phyloP scores from a whole-genome alignment of 2,329 filamentous ascomycete genomes.

The Cordyceps javanica region DNA sequence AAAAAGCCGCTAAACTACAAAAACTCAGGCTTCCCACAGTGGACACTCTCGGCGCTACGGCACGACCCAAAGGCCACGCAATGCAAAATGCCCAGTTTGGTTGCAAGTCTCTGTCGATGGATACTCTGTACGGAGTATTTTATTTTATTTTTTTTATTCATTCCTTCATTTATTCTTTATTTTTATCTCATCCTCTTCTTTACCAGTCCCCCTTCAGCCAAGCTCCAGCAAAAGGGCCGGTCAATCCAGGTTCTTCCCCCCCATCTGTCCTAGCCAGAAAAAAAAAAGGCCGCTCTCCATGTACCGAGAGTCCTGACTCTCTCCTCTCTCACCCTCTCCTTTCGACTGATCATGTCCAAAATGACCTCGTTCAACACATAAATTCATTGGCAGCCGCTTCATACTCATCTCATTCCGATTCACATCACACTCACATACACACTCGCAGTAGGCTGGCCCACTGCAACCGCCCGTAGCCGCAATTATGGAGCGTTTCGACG shows the following conservation, averaged over 20 bases:
- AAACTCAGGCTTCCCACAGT: background rate
- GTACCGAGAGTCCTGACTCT: no score
- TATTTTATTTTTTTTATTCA: background rate
- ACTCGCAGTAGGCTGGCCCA: constrained; percentile 2
- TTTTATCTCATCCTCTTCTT: background rate
- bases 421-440: background rate
- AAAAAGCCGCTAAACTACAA: background rate
- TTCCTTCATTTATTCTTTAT: background rate
- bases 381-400: background rate
- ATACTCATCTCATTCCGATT: background rate
- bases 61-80: constrained; percentile 2
- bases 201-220: background rate
- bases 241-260: background rate
- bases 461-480: constrained; percentile 2
- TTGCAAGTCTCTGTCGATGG: background rate
- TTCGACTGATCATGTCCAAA: background rate
- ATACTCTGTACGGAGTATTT: no score
- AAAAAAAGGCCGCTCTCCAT: background rate
- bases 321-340: background rate
- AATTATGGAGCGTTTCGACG: constrained; percentile 9
- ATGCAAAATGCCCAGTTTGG: background rate
- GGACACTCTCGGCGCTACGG: background rate
- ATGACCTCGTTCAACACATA: background rate
- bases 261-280: background rate
- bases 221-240: background rate